Conservation (phyloP, 2,329 filamentous ascomycete genomes). For the Penicillium brasilianum region DNA sequence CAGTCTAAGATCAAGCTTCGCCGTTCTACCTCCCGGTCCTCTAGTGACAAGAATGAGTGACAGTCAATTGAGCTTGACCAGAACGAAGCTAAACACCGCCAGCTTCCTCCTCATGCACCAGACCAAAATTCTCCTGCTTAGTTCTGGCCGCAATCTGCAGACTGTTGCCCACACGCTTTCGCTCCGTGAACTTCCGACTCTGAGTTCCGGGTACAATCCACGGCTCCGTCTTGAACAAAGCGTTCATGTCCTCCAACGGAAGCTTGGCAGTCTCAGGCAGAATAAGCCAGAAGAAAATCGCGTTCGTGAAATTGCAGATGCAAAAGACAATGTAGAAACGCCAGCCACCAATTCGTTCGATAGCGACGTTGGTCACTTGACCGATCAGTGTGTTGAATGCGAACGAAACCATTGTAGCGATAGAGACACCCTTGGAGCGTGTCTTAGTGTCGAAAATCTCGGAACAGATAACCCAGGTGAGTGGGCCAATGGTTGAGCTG, state of each 20-base stretch:
- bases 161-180: neutral
- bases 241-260: conserved; percentile 69
- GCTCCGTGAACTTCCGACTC: conserved; percentile 52
- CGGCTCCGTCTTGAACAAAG: conserved; percentile 66
- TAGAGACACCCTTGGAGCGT: conserved; percentile 72
- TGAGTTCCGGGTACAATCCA: conserved; percentile 65
- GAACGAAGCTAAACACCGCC: neutral
- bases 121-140: conserved; percentile 2
- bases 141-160: neutral
- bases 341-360: conserved; percentile 56
- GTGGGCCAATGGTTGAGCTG: conserved; percentile 69
- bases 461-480: conserved; percentile 63
- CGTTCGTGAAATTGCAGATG: conserved; percentile 70
- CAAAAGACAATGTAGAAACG: conserved; percentile 66
- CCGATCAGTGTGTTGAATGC: conserved; percentile 78
- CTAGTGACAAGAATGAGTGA: no score
- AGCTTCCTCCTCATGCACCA: conserved; percentile 4
- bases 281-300: conserved; percentile 68
- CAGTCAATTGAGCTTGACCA: neutral
- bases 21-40: no score
- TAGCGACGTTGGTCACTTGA: conserved; percentile 66
- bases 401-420: conserved; percentile 73
- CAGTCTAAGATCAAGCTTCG: no score
- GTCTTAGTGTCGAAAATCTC: conserved; percentile 80
- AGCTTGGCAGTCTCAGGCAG: conserved; percentile 68